Percentiles rank a stretch among this genome's conserved stretches.
phyloP scores from a whole-genome alignment of 2,329 filamentous ascomycete genomes.

The Penicillium sclerotigenum region DNA sequence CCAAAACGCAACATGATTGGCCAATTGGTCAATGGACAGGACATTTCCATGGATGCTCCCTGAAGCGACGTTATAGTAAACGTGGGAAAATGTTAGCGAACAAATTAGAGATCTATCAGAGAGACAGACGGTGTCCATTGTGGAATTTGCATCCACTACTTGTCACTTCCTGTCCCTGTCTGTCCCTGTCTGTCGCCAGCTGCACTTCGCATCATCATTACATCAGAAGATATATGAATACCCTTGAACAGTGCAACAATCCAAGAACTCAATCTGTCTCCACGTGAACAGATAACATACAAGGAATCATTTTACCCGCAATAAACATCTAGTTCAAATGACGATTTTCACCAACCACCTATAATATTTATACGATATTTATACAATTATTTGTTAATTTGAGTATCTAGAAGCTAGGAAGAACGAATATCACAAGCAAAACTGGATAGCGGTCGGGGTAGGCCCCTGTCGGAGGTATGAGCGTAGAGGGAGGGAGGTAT shows the following conservation, averaged over 20 bases:
- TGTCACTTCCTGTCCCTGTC: constrained; percentile 14
- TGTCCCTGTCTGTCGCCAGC: constrained; percentile 5
- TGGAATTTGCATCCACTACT: constrained; percentile 14
- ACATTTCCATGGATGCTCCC: constrained; percentile 11
- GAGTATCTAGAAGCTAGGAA: background rate
- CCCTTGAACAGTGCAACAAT: constrained; percentile 11
- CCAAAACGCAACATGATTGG: constrained; percentile 8
- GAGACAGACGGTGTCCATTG: background rate
- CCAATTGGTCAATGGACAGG: constrained; percentile 6
- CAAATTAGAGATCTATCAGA: constrained; percentile 12
- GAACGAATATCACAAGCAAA: background rate
- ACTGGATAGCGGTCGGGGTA: background rate
- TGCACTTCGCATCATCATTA: constrained; percentile 19
- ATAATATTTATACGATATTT: background rate
- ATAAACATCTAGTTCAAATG: background rate
- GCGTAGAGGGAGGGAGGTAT: constrained; percentile 11
- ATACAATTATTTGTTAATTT: background rate
- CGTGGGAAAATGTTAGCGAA: background rate
- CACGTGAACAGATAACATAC: background rate
- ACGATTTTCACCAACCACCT: background rate
- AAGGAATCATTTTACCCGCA: background rate
- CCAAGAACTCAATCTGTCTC: background rate
- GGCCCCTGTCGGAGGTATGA: background rate
- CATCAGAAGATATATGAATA: constrained; percentile 15
- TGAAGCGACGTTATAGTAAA: constrained; percentile 11